Conservation (phyloP, 352 stramenopile genomes). For the Phytophthora nicotianae region DNA sequence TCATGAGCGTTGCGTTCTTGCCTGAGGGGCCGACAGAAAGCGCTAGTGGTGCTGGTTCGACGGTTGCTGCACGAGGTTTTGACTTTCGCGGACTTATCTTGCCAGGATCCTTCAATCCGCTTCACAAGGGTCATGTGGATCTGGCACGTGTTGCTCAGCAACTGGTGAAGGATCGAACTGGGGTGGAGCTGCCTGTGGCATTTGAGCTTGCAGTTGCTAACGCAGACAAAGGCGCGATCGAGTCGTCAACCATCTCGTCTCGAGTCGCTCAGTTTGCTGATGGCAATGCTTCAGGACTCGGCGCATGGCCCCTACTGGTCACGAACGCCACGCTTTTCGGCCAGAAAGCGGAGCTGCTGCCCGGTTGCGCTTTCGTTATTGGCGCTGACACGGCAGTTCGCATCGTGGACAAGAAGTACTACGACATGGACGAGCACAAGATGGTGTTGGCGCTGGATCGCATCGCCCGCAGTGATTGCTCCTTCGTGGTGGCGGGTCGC, state of each 20-base stretch:
- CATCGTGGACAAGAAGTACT: constrained; percentile 92
- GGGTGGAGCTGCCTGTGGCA: constrained; percentile 44
- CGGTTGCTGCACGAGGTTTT: constrained; percentile 37
- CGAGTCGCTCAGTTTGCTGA: constrained; percentile 62
- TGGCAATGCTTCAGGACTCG: constrained; percentile 21
- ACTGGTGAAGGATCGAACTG: constrained; percentile 37
- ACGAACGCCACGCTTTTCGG: constrained; percentile 83
- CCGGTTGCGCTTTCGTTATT: constrained; percentile 82
- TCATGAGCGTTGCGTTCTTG: constrained; percentile 61
- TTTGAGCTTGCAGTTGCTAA: constrained; percentile 85
- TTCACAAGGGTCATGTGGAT: constrained; percentile 78
- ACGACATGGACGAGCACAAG: constrained; percentile 69
- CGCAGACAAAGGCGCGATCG: constrained; percentile 78
- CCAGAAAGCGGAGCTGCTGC: constrained; percentile 83
- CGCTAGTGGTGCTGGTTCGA: background rate
- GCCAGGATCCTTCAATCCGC: constrained; percentile 83
- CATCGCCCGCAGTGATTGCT: constrained; percentile 67
- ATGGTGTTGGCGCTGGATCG: constrained; percentile 80
- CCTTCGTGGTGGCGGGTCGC: constrained; percentile 89
- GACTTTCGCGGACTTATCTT: constrained; percentile 69
- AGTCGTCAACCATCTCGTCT: constrained; percentile 37
- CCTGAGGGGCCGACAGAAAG: constrained; percentile 12
- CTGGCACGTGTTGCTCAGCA: constrained; percentile 55
- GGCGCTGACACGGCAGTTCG: constrained; percentile 89
- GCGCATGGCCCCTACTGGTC: constrained; percentile 68